Percentiles rank a stretch among this genome's conserved stretches.
Conservation (phyloP, 2,329 filamentous ascomycete species). For the Thelonectria rubi region DNA sequence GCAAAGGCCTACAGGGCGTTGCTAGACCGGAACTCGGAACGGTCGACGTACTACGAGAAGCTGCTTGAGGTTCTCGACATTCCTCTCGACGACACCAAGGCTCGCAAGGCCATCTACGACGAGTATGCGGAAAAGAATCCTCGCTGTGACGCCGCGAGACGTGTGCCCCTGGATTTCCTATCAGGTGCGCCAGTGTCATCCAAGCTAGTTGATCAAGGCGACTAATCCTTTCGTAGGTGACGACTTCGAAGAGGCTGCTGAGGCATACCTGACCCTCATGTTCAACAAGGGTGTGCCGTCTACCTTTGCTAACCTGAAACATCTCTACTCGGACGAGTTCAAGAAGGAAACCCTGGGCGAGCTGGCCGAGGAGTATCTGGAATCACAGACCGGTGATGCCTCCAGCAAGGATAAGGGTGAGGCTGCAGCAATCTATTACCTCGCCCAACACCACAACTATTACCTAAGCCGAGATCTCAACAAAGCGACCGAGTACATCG, state of each 20-base stretch:
- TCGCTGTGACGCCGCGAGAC: constrained; percentile 83
- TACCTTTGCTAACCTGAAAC: constrained; percentile 95
- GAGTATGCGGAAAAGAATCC: constrained; percentile 84
- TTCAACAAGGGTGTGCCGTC: constrained; percentile 93
- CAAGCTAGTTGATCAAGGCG: neutral
- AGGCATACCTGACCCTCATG: constrained; percentile 83
- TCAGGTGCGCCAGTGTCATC: constrained; percentile 60
- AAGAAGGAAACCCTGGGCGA: constrained; percentile 83
- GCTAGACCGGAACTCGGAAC: constrained; percentile 87
- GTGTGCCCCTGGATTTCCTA: constrained; percentile 90
- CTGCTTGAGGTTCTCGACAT: constrained; percentile 76
- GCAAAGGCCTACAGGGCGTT: constrained; percentile 82
- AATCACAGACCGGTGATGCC: constrained; percentile 62
- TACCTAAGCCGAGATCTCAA: constrained; percentile 82
- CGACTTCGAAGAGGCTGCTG: constrained; percentile 80
- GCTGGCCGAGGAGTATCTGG: constrained; percentile 81
- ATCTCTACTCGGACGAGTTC: constrained; percentile 79
- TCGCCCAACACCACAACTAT: constrained; percentile 98
- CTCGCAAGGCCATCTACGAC: constrained; percentile 75
- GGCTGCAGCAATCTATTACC: constrained; percentile 86
- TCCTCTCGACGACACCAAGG: constrained; percentile 63
- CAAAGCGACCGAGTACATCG: constrained; percentile 83
- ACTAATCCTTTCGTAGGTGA: constrained; percentile 64
- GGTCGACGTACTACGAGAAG: constrained; percentile 84
- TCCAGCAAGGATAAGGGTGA: constrained; percentile 67